phyloP scores from a whole-genome alignment of 192 early-diverging fungal species.

The Gaertneriomyces sp. region DNA sequence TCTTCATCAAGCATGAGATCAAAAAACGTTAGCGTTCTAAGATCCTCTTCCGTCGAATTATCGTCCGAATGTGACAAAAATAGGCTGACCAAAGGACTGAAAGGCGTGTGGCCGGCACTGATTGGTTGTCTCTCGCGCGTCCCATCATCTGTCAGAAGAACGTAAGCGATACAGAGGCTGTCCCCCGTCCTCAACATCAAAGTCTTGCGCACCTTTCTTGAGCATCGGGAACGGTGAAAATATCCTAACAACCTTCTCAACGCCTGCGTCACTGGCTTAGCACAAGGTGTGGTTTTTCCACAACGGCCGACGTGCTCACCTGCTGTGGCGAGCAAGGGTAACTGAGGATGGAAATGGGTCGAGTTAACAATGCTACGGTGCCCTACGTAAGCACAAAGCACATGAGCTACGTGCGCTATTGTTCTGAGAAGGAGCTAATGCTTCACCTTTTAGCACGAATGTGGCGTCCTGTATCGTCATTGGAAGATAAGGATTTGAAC shows the following conservation, averaged over 20 bases:
- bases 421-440: background rate
- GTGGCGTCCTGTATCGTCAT: conserved; percentile 5
- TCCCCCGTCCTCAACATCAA: background rate
- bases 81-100: too few relatives aligned
- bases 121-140: too few relatives aligned
- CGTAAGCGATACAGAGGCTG: too few relatives aligned
- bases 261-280: background rate
- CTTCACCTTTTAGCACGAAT: conserved; percentile 12
- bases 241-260: conserved; percentile 14
- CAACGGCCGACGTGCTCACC: background rate
- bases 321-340: conserved; percentile 11
- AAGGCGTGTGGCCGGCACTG: too few relatives aligned
- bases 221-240: conserved; percentile 17
- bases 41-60: conserved; percentile 12
- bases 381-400: conserved; percentile 6
- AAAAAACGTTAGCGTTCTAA: conserved; percentile 7
- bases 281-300: background rate
- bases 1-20: conserved; percentile 14
- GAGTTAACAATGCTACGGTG: conserved; percentile 25
- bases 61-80: conserved; percentile 5
- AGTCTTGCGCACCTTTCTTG: background rate
- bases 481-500: background rate
- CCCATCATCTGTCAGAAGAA: too few relatives aligned
- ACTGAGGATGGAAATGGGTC: background rate
- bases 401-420: background rate